These are phyloP conservation scores for Blastomyces percursus DNA, from an alignment of 2,329 filamentous ascomycete genomes.

Conservation along the genomic window DNA sequence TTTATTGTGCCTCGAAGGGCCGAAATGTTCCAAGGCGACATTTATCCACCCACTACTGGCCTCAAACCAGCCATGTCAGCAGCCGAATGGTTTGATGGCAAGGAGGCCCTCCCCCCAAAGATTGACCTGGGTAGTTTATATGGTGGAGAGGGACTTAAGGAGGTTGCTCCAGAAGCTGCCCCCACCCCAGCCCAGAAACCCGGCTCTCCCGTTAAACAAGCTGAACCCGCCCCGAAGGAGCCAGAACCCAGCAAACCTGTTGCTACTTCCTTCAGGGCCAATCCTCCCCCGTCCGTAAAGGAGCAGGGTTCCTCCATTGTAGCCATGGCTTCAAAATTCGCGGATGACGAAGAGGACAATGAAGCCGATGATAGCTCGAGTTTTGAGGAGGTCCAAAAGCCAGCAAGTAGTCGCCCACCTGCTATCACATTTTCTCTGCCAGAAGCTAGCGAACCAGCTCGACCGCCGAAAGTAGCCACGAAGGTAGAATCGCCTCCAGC, in stretches of 20 bases:
- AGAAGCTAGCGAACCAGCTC: constrained; percentile 15
- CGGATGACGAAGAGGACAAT: constrained; percentile 54
- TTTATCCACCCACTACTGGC: constrained; percentile 79
- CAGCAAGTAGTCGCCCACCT: constrained; percentile 54
- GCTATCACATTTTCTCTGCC: constrained; percentile 21
- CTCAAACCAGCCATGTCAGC: constrained; percentile 68
- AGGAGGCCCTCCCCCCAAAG: constrained; percentile 74
- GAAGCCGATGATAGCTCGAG: constrained; percentile 57
- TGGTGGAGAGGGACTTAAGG: constrained; percentile 68
- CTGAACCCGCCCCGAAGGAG: constrained; percentile 43
- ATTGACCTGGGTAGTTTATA: constrained; percentile 89
- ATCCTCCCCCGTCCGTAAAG: constrained; percentile 43
- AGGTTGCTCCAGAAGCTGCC: constrained; percentile 53
- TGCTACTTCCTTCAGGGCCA: constrained; percentile 11
- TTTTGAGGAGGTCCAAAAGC: constrained; percentile 77
- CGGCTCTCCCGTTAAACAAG: constrained; percentile 27
- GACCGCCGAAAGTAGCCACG: constrained; percentile 7
- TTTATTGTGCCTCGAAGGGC: constrained; percentile 92
- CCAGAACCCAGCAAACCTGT: constrained; percentile 36
- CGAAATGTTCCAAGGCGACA: constrained; percentile 93
- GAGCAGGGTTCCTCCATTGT: constrained; percentile 84
- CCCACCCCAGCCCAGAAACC: constrained; percentile 34
- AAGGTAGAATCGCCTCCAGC: not conserved
- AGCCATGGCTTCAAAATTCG: constrained; percentile 73
- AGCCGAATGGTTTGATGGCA: constrained; percentile 75